Evolutionary conservation across 176 grass and related monocot species (phyloP), one percentile per base, ranked within the genome.

Genomic region (Avena sativa): DNA sequence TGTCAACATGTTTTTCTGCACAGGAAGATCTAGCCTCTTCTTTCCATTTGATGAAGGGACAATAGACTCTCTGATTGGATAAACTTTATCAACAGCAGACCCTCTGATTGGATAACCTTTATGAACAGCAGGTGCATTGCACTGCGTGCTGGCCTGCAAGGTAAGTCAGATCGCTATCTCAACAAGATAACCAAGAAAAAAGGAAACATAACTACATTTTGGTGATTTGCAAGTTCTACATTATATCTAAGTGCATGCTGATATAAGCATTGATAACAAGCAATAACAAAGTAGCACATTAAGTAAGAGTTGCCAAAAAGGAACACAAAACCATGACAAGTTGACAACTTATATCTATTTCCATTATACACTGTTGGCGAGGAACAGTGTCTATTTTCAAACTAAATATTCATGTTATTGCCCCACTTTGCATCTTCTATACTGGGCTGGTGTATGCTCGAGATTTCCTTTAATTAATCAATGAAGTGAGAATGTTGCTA

Each of bases 1-100:
- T 74, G 93, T 98, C 86, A 98, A 84, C 26, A 98, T 70, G 78
- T 98, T 98, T 89, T 92, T 92, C 83, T 98, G 96, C 67, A 98
- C 90, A 61, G 96, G 96, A 81, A 98, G 89, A 86, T 89, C 92
- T 88, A 95, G 74, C 40, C 59, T 92, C 86, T 88, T 98, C 79
- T 86, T 94, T 81, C 84, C 87, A 88, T 62, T 84, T 84, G 92
- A 73, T 84, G 92, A 73, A 83, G 89, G 68, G 40, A n/a, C n/a
- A n/a, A 57, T 40, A 88, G 67, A 85, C 47, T 81, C 89, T 83
- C 88, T 98, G 53, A 51, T 47, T 84, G 59, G 34, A 87, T 76
- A 76, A 46, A 60, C 79, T 80, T 79, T 89, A 78, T 76, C 74
- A 76, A 81, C 81, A 77, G 88, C 4, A 26, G 70, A 48, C 47